These are phyloP conservation scores for Vachellia pachyceras DNA, from an alignment of 306 rosid species.

Conservation along the genomic window DNA sequence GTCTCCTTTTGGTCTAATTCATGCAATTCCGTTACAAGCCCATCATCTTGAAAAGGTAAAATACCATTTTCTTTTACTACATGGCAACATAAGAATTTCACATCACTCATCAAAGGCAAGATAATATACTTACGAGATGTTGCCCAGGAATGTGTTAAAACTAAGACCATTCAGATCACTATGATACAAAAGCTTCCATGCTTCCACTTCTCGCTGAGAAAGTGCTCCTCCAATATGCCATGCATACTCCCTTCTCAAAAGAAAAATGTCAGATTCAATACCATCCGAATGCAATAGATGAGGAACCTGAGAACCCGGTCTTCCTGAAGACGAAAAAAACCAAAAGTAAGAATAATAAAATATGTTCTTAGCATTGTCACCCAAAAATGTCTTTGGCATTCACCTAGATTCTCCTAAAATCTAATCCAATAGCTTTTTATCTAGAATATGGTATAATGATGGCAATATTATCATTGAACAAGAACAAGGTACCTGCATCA, in stretches of 20 bases:
- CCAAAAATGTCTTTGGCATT: constrained; percentile 4
- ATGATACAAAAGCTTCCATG: constrained; percentile 91
- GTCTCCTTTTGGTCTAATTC: constrained; percentile 11
- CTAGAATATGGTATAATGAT: constrained; percentile 6
- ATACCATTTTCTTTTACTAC: constrained; percentile 6
- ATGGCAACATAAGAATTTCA: background rate
- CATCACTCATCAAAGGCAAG: constrained; percentile 19
- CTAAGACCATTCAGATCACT: constrained; percentile 87
- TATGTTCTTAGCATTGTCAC: constrained; percentile 1
- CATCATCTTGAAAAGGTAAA: constrained; percentile 16
- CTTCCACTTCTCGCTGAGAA: constrained; percentile 74
- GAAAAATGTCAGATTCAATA: constrained; percentile 55
- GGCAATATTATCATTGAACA: constrained; percentile 9
- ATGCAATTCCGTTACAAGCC: background rate
- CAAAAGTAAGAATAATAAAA: constrained; percentile 35
- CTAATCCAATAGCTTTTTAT: constrained; percentile 12
- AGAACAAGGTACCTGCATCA: constrained; percentile 59
- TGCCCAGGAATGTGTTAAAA: constrained; percentile 92
- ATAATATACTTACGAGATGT: constrained; percentile 65
- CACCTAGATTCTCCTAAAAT: constrained; percentile 29
- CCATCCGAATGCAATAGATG: constrained; percentile 52
- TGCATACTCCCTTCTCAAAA: constrained; percentile 78
- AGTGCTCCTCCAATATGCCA: constrained; percentile 98
- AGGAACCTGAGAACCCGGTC: constrained; percentile 79
- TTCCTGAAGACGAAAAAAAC: constrained; percentile 51